phyloP scores from a whole-genome alignment of 306 rosid species.

The Prinsepia uniflora region DNA sequence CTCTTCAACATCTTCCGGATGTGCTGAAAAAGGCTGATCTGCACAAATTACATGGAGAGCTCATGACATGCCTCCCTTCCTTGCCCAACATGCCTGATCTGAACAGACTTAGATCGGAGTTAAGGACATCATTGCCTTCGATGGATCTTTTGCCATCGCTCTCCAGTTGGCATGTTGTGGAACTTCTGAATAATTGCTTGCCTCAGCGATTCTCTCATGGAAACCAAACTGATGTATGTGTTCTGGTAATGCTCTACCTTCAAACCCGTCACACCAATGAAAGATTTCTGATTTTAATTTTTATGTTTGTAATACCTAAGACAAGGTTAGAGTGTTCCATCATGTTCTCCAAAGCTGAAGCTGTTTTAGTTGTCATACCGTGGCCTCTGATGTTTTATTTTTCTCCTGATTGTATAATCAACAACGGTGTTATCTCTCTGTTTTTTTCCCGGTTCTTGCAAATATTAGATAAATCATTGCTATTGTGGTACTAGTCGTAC shows the following conservation, averaged over 20 bases:
- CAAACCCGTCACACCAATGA: constrained; percentile 4
- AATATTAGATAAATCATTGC: background rate
- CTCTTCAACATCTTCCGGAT: constrained; percentile 65
- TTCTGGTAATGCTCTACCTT: constrained; percentile 51
- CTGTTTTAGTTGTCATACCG: background rate
- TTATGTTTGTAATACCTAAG: background rate
- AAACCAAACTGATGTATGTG: constrained; percentile 71
- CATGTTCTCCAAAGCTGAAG: background rate
- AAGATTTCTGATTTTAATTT: background rate
- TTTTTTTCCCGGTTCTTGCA: background rate
- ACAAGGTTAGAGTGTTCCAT: background rate
- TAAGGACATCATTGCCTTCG: constrained; percentile 47
- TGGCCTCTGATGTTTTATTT: background rate
- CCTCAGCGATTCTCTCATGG: constrained; percentile 73
- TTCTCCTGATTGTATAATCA: background rate
- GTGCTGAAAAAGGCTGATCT: constrained; percentile 65
- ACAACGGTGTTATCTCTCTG: background rate
- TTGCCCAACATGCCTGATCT: constrained; percentile 57
- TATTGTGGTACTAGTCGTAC: background rate
- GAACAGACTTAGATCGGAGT: constrained; percentile 54
- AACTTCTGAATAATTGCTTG: constrained; percentile 76
- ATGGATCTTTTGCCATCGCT: constrained; percentile 55
- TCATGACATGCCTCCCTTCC: constrained; percentile 78
- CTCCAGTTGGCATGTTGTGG: constrained; percentile 75
- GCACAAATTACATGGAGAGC: constrained; percentile 66